Conservation (phyloP, 805 yeast species). For the Brettanomyces naardenensis region DNA sequence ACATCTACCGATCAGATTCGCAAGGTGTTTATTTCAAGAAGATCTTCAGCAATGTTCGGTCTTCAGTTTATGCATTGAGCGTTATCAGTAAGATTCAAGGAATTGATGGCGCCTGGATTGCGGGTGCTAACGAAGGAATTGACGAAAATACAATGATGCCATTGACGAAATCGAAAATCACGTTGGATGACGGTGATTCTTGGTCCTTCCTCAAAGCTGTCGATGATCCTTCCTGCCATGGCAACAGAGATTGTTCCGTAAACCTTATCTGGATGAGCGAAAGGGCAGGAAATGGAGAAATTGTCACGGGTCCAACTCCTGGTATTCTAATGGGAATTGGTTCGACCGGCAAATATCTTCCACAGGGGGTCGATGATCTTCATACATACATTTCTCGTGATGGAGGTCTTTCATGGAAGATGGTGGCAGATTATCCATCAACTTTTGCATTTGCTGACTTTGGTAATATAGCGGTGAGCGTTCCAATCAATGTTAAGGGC, state of each 20-base stretch:
- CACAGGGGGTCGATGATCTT: constrained; percentile 12
- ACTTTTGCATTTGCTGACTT: constrained; percentile 63
- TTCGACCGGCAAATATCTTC: constrained; percentile 60
- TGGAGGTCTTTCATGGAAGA: constrained; percentile 70
- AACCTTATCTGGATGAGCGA: constrained; percentile 29
- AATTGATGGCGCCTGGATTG: constrained; percentile 57
- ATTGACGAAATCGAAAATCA: constrained; percentile 27
- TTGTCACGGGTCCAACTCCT: constrained; percentile 46
- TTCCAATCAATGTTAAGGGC: constrained; percentile 29
- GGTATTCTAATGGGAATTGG: constrained; percentile 64
- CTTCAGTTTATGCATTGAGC: constrained; percentile 30
- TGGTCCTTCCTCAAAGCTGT: constrained; percentile 42
- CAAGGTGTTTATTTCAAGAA: constrained; percentile 46
- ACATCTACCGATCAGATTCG: constrained; percentile 47
- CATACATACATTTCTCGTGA: constrained; percentile 61
- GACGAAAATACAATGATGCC: constrained; percentile 13
- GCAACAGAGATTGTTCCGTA: constrained; percentile 41
- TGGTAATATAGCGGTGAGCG: constrained; percentile 64
- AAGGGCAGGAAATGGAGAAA: constrained; percentile 33
- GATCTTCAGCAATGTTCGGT: constrained; percentile 32
- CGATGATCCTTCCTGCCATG: constrained; percentile 37
- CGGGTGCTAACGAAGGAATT: constrained; percentile 21
- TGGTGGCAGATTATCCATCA: constrained; percentile 44
- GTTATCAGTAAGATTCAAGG: constrained; percentile 37
- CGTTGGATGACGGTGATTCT: constrained; percentile 45